Evolutionary conservation across 768 basidiomycete species (phyloP), one percentile per base, ranked within the genome.

Genomic region (Boletus reticulatus): DNA sequence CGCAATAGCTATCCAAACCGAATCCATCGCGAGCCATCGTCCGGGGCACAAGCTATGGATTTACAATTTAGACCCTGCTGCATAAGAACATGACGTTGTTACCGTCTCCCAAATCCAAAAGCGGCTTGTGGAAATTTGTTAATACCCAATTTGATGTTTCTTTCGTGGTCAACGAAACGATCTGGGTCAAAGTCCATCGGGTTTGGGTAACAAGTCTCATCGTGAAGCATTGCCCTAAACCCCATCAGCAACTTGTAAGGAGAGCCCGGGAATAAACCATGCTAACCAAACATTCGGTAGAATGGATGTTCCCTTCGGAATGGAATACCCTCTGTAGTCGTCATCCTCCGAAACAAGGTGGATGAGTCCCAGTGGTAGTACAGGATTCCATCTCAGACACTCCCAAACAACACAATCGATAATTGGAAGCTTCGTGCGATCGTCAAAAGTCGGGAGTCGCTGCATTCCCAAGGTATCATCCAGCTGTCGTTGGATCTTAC

Each of bases 401-500:
- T 73, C 72, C 60, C 56, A 66, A 20, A 68, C 62, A 27, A 73
- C 43, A 22, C 62, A 66, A 19, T 77, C 73, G 13, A 80, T 65
- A 56, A 68, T 75, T 31, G 78, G 74, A 45, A 79, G 72, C 61
- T 78, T 78, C 27, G 73, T 65, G 31, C 79, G 60, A 50, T 69
- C 78, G 13, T 63, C 60, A 50, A 78, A 75, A 5, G 62, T 65
- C 11, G 82, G 84, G 31, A 85, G 71, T 45, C 81, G 76, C 46
- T 73, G 66, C 49, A 59, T 56, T 43, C 79, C 78, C 55, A 78
- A 67, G 8, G 80, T 74, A 45, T 57, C 59, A 64, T 85, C 83
- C 39, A 85, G 68, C 65, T 85, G 80, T 43, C 69, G 69, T 59
- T 84, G 84, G 10, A 74, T 76, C 63, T 75, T 78, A 57, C 66